Percentiles rank a stretch among this genome's conserved stretches.
phyloP scores from a whole-genome alignment of 2,329 filamentous ascomycete species.

The Kalmusia sp. region DNA sequence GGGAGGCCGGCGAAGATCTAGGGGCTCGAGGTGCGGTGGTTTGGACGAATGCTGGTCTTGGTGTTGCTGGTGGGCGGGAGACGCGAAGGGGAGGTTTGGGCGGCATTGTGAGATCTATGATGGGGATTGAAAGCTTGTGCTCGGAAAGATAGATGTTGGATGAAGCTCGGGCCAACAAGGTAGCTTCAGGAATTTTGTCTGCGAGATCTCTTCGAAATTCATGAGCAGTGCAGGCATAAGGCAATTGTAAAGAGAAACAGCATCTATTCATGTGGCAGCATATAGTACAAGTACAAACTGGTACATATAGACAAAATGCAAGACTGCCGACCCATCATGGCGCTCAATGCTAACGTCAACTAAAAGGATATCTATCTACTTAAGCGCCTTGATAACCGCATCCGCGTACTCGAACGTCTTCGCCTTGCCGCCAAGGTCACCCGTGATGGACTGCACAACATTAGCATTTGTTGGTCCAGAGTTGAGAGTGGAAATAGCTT shows the following conservation, averaged over 20 bases:
- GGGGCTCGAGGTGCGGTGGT: constrained; percentile 13
- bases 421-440: constrained; percentile 93
- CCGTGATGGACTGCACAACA: constrained; percentile 72
- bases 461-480: constrained; percentile 20
- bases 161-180: too few species aligned
- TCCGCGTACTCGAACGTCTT: constrained; percentile 94
- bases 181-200: too few species aligned
- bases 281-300: constrained; percentile 44
- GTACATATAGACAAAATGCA: constrained; percentile 49
- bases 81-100: constrained; percentile 32
- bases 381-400: constrained; percentile 79
- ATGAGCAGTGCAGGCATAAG: too few species aligned
- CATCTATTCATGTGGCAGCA: constrained; percentile 32
- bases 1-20: constrained; percentile 11
- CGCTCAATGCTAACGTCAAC: constrained; percentile 18
- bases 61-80: constrained; percentile 6
- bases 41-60: constrained; percentile 5
- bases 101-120: constrained; percentile 32
- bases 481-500: constrained; percentile 28
- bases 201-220: too few species aligned
- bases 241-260: constrained; percentile 2
- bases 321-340: constrained; percentile 36
- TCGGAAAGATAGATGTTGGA: too few species aligned
- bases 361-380: constrained; percentile 35
- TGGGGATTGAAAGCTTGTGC: too few species aligned